These are phyloP conservation scores for Xylariaceae sp. DNA, from an alignment of 2,329 filamentous ascomycete species.

Conservation along the genomic window DNA sequence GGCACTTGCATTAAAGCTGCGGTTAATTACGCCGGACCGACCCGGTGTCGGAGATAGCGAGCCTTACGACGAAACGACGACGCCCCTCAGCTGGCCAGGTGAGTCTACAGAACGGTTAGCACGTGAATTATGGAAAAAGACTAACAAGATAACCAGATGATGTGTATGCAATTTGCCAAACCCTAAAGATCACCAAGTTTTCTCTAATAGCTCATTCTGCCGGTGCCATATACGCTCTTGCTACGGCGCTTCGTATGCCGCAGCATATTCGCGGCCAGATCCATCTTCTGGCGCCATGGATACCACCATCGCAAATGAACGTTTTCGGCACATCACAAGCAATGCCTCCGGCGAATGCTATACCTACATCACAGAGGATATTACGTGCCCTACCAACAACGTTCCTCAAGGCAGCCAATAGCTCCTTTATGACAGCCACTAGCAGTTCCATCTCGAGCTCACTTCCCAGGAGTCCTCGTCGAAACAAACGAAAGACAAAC, in stretches of 20 bases:
- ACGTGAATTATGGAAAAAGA: not conserved
- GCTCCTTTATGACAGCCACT: slow-evolving; percentile 88
- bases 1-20: slow-evolving; percentile 77
- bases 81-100: slow-evolving; percentile 92
- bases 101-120: slow-evolving; percentile 32
- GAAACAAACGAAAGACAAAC: slow-evolving; percentile 51
- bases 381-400: slow-evolving; percentile 84
- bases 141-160: slow-evolving; percentile 51
- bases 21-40: slow-evolving; percentile 88
- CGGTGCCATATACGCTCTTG: slow-evolving; percentile 94
- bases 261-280: slow-evolving; percentile 93
- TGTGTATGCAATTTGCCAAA: slow-evolving; percentile 88
- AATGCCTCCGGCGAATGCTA: slow-evolving; percentile 72
- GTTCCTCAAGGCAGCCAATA: slow-evolving; percentile 89
- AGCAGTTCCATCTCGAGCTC: slow-evolving; percentile 79
- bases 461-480: slow-evolving; percentile 60
- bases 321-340: slow-evolving; percentile 69
- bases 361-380: slow-evolving; percentile 88
- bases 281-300: slow-evolving; percentile 93
- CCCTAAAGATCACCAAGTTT: slow-evolving; percentile 89
- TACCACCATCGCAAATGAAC: slow-evolving; percentile 89
- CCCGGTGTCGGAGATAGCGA: slow-evolving; percentile 93
- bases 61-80: slow-evolving; percentile 75
- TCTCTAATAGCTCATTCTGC: slow-evolving; percentile 94
- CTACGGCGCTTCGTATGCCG: slow-evolving; percentile 90